Evolutionary conservation across 2,329 filamentous ascomycete species (phyloP), one percentile per base, ranked within the genome.

Genomic region (Ophiosphaerella herpotricha): DNA sequence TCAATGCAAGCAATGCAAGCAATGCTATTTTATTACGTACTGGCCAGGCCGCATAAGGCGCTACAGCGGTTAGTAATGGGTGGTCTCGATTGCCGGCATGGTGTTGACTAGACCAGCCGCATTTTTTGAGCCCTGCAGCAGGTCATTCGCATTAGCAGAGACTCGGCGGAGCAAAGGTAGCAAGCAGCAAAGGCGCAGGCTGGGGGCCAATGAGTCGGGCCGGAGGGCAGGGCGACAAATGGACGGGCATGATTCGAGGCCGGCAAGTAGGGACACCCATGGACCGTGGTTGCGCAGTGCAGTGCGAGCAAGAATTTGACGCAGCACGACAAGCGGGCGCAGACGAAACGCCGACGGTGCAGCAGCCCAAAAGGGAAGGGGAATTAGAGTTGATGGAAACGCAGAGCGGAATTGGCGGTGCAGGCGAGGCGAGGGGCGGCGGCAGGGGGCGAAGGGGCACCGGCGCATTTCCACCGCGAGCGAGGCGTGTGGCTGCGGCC

Each of bases 101-200:
- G 42, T 43, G 34, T 46, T 57, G 43, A 47, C 52, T 55, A 44
- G 51, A 54, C 44, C 43, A 44, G 36, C 52, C 43, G 48, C 50
- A 50, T 49, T 55, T 38, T 58, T 49, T 43, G 39, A 58, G 60
- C 61, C 61, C 61, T 64, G 60, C 51, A 64, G 56, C 46, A 48
- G 32, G 43, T 33, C 36, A 35, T 48, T 50, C 24, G 44, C 13
- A 39, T 37, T 43, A 47, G 39, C 50, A 26, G 32, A 26, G 43
- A 11, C 8, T 32, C 23, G 43, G 16, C 21, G 60, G 59, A 57
- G 40, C 43, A 21, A 23, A 8, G 6, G 26, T 11, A 21, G 18
- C 18, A 21, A 21, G 18, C 32, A 35, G 46, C 39, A 42, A 39
- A 48, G 29, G 48, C 42, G 35, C 18, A 36, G 40, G 16, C 4